Evolutionary conservation across 345 rosid species (phyloP).

Genomic region (Sonneratia alba): DNA sequence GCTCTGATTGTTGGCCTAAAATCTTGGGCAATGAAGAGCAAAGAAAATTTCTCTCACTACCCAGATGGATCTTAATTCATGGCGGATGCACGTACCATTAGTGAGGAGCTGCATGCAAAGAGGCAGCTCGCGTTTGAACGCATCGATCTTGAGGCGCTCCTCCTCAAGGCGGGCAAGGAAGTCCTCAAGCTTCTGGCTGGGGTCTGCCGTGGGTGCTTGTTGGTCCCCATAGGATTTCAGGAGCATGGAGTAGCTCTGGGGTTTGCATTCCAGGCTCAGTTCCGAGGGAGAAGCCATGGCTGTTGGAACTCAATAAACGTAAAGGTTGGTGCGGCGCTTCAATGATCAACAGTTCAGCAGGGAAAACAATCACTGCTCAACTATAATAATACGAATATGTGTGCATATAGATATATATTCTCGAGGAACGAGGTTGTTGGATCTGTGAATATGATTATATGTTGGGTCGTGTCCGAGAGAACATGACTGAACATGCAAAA

Average conservation of each 20-base stretch:
- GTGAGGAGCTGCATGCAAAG: slow-evolving; percentile 99
- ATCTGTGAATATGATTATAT: neutral
- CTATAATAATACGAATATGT: neutral
- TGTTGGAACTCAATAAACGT: neutral
- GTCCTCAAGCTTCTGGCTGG: slow-evolving; percentile 78
- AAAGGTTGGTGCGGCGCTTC: neutral
- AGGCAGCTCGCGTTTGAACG: slow-evolving; percentile 96
- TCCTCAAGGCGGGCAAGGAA: slow-evolving; percentile 75
- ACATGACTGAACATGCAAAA: neutral
- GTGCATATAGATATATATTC: neutral
- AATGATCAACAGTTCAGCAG: neutral
- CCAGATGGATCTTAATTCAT: too few species aligned
- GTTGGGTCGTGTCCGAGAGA: slow-evolving; percentile 1
- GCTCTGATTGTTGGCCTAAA: too few species aligned
- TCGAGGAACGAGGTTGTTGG: neutral
- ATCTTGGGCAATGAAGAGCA: too few species aligned
- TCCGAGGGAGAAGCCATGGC: slow-evolving; percentile 74
- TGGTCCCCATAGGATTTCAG: slow-evolving; percentile 79
- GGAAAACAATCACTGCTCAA: neutral
- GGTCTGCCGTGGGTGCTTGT: slow-evolving; percentile 16
- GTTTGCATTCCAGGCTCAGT: slow-evolving; percentile 73
- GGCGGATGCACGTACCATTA: slow-evolving; percentile 36
- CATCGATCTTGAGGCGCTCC: slow-evolving; percentile 93
- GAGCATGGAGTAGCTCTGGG: slow-evolving; percentile 79
- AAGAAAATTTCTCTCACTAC: too few species aligned